These are phyloP conservation scores for Lasiodiplodia gonubiensis DNA, from an alignment of 2,329 filamentous ascomycete species.

Conservation along the genomic window DNA sequence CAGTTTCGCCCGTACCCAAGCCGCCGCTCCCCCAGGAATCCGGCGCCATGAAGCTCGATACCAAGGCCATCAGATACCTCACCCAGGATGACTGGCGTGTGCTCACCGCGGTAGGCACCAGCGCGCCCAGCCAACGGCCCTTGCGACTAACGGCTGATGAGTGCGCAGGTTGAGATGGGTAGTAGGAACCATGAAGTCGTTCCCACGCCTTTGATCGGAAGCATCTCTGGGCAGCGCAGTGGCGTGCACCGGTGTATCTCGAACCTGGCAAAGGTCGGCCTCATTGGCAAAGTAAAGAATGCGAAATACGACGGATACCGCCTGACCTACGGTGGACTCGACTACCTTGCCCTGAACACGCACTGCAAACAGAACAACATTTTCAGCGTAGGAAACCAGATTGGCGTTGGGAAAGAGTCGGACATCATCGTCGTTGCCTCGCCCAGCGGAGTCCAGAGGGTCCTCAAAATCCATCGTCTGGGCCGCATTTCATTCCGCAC, in stretches of 20 bases:
- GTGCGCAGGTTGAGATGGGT: constrained; percentile 80
- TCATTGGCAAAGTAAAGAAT: constrained; percentile 93
- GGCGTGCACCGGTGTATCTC: constrained; percentile 87
- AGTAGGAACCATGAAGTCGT: constrained; percentile 98
- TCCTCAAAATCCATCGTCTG: constrained; percentile 94
- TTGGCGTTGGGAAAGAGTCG: constrained; percentile 96
- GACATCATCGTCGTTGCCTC: constrained; percentile 95
- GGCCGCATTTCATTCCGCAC: constrained; percentile 96
- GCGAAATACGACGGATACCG: constrained; percentile 97
- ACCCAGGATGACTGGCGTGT: constrained; percentile 93
- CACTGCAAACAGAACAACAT: constrained; percentile 80
- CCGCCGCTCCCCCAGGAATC: neutral
- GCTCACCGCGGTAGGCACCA: constrained; percentile 74
- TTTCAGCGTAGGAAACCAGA: constrained; percentile 91
- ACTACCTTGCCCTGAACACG: constrained; percentile 94
- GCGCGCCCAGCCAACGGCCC: constrained; percentile 32
- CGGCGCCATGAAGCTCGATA: constrained; percentile 86
- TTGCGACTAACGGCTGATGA: constrained; percentile 47
- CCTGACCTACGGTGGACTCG: constrained; percentile 92
- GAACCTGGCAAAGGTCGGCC: constrained; percentile 84
- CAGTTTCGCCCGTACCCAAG: neutral
- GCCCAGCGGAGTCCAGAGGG: constrained; percentile 73
- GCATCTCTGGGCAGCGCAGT: constrained; percentile 76
- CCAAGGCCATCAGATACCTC: constrained; percentile 90
- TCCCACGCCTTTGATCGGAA: constrained; percentile 85